Base-by-base conservation (phyloP, 2,329 filamentous ascomycete genomes). In the Aspergillus sp. region DNA sequence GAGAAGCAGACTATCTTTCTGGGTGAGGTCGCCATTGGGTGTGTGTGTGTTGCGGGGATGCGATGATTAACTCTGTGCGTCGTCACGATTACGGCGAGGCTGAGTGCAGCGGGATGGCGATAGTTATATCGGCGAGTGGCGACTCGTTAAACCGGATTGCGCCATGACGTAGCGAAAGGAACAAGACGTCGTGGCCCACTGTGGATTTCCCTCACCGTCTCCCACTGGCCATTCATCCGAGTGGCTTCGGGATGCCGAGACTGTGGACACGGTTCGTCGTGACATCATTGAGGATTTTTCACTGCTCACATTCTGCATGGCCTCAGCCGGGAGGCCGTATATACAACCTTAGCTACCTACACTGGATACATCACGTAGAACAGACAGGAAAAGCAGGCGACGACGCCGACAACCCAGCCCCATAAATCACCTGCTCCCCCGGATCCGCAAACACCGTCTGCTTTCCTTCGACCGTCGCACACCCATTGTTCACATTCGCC, bases 1-100 rank as follows among this genome's bases (percentile, higher is more conserved):
- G 75, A 77, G 57, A 77, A 76, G 56, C 73, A 74, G 47, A 76
- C 71, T 31, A 77, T 75, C 60, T 76, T 76, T 66, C 74, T 64
- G 49, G 70, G 74, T 29, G 60, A 48, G 38, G 36, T 44, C 6
- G 58, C 16, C 40, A 58, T 56, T 21, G 34, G 7, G n/a, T 38
- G 11, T 16, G n/a, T n/a, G 2, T 38, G 16, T 38, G 14, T 4
- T 25, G 25, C 5, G 5, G 9, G 9, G 23, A 29, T n/a, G 25
- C 7, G 25, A 10, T 10, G 11, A 29, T 29, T 29, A 10, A 10
- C 25, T 29, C 25, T 29, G 9, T 29, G 25, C 25, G 25, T 29
- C 25, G 25, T 29, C 25, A 29, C 25, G 9, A 29, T 29, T 29
- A 29, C 25, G 25, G 11, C 9, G 25, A 29, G 25, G 25, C 25